These are phyloP conservation scores for Phaseolus lunatus DNA, from an alignment of 306 rosid species.

Conservation along the genomic window DNA sequence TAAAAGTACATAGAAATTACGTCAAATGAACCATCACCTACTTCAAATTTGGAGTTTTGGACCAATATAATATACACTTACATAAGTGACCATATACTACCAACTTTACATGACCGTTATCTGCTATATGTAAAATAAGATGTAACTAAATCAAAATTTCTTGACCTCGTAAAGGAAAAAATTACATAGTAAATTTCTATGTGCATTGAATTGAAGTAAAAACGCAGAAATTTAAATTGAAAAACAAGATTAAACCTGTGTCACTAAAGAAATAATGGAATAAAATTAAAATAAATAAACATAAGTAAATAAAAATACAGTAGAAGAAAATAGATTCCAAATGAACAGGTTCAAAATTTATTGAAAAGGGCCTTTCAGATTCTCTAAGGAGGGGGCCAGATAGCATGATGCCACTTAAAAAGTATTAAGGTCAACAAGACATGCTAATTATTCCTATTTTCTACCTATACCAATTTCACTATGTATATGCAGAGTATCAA, in stretches of 20 bases:
- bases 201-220: background rate
- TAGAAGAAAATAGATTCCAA: background rate
- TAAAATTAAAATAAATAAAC: background rate
- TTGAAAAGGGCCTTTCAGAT: background rate
- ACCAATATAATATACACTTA: background rate
- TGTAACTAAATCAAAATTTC: background rate
- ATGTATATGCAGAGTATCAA: conserved; percentile 5
- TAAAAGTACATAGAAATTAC: background rate
- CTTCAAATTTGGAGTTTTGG: conserved; percentile 23
- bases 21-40: background rate
- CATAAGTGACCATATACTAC: conserved; percentile 6
- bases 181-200: background rate
- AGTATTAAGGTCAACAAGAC: conserved; percentile 2
- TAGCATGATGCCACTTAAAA: background rate
- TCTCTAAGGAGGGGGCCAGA: background rate
- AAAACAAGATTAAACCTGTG: background rate
- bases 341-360: background rate
- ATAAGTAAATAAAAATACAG: background rate
- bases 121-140: background rate
- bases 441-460: conserved; percentile 21
- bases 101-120: background rate
- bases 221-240: background rate
- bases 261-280: background rate
- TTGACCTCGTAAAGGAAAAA: background rate
- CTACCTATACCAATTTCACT: conserved; percentile 20